Percentiles rank a stretch among this genome's conserved stretches.
Conservation (phyloP, 306 rosid genomes). For the Echinosophora koreensis region DNA sequence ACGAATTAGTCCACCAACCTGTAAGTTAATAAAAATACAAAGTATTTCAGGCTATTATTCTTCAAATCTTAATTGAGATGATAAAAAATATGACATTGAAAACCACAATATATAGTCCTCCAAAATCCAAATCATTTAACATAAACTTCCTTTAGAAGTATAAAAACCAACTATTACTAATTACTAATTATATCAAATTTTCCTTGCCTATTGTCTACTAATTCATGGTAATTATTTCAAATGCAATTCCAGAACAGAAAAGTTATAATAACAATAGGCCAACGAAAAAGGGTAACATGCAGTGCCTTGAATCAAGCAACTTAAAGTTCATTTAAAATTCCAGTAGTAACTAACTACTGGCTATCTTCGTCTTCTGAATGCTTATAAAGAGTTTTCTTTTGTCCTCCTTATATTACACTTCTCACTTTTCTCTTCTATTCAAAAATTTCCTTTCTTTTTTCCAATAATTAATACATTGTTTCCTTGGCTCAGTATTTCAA, state of each 20-base stretch:
- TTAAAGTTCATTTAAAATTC: neutral
- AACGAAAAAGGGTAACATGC: slow-evolving; percentile 21
- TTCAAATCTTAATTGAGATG: slow-evolving; percentile 34
- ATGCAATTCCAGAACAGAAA: slow-evolving; percentile 1
- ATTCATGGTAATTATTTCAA: slow-evolving; percentile 35
- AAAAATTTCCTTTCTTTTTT: neutral
- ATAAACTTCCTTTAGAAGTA: slow-evolving; percentile 35
- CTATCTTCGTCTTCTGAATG: slow-evolving; percentile 18
- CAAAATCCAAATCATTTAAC: slow-evolving; percentile 31
- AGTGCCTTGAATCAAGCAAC: slow-evolving; percentile 25
- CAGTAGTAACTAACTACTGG: slow-evolving; percentile 11
- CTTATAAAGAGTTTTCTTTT: slow-evolving; percentile 10
- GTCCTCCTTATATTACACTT: slow-evolving; percentile 21
- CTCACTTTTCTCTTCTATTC: slow-evolving; percentile 15
- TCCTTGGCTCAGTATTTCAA: slow-evolving; percentile 48
- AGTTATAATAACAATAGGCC: slow-evolving; percentile 3
- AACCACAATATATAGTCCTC: slow-evolving; percentile 25
- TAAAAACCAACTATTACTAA: slow-evolving; percentile 26
- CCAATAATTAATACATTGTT: slow-evolving; percentile 1
- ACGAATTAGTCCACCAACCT: slow-evolving; percentile 94
- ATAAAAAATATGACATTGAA: slow-evolving; percentile 4
- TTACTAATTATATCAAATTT: slow-evolving; percentile 4
- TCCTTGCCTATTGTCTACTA: slow-evolving; percentile 33
- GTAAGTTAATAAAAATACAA: slow-evolving; percentile 40
- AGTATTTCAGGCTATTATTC: slow-evolving; percentile 29